Evolutionary conservation across 2,329 filamentous ascomycete genomes (phyloP).

Genomic region (Aspergillus terreus): DNA sequence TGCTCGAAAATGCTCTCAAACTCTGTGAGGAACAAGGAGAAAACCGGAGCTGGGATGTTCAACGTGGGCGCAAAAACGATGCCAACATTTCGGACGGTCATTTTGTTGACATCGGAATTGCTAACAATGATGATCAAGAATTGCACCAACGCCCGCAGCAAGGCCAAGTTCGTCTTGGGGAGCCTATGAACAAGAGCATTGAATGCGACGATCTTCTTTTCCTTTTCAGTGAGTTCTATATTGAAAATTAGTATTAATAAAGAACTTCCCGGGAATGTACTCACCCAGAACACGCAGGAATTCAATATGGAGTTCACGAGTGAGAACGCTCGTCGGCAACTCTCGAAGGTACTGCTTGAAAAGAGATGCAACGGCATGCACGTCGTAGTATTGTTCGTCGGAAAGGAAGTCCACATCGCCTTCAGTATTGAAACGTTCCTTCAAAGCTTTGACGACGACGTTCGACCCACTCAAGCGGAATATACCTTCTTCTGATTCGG

Average conservation of each 20-base stretch:
- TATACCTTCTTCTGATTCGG: constrained; percentile 84
- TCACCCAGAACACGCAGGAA: constrained; percentile 74
- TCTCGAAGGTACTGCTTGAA: constrained; percentile 93
- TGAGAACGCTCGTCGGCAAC: constrained; percentile 85
- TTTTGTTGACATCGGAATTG: constrained; percentile 88
- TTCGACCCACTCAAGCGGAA: constrained; percentile 98
- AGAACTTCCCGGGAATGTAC: constrained; percentile 15
- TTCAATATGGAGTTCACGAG: constrained; percentile 81
- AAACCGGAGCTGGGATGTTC: constrained; percentile 92
- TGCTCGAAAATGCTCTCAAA: constrained; percentile 81
- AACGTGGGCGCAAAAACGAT: constrained; percentile 97
- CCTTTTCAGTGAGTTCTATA: constrained; percentile 66
- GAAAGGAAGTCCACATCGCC: constrained; percentile 82
- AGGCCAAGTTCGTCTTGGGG: constrained; percentile 72
- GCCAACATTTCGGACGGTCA: constrained; percentile 95
- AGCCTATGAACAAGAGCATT: constrained; percentile 75
- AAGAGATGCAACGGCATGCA: constrained; percentile 90
- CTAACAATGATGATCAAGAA: constrained; percentile 92
- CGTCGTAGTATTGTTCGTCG: constrained; percentile 81
- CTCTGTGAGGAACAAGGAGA: constrained; percentile 89
- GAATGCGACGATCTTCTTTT: constrained; percentile 73
- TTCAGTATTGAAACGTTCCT: constrained; percentile 90
- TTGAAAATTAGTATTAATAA: constrained; percentile 6
- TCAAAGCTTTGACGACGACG: constrained; percentile 82
- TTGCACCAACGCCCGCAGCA: constrained; percentile 79